These are phyloP conservation scores for Colletotrichum cereale DNA, from an alignment of 2,329 filamentous ascomycete genomes.

Conservation along the genomic window DNA sequence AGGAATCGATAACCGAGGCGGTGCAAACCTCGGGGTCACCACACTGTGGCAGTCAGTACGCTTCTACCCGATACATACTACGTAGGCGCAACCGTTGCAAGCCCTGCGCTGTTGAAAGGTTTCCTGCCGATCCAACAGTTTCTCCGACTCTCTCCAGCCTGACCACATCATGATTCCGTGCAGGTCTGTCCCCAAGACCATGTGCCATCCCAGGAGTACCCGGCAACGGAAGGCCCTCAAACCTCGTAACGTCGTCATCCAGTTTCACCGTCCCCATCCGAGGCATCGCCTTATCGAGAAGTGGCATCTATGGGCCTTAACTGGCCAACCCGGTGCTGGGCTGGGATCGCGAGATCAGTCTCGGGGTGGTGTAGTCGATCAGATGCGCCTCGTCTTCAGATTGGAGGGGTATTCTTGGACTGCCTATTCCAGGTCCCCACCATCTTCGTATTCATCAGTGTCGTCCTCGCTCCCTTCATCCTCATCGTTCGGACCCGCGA, in stretches of 20 bases:
- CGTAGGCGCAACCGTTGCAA: neutral
- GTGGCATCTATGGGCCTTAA: neutral
- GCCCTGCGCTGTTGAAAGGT: neutral
- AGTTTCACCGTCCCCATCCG: conserved; percentile 27
- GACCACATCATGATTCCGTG: conserved; percentile 36
- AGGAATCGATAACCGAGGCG: neutral
- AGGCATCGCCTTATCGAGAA: neutral
- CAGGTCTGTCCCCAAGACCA: conserved; percentile 28
- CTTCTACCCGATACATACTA: neutral
- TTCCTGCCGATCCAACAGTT: neutral
- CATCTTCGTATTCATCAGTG: conserved; percentile 45
- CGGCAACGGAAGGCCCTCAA: neutral
- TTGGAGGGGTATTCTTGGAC: neutral
- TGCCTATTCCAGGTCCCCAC: neutral
- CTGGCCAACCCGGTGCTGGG: neutral
- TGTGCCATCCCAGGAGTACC: conserved; percentile 24
- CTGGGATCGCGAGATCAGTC: neutral
- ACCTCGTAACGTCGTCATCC: neutral
- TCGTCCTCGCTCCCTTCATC: conserved; percentile 43
- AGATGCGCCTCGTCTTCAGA: neutral
- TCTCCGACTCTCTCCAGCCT: conserved; percentile 10
- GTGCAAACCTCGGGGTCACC: conserved; percentile 4
- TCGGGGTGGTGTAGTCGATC: neutral
- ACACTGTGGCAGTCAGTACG: conserved; percentile 6
- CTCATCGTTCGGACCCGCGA: conserved; percentile 28